These are phyloP conservation scores for Paramecium biaurelia DNA, from an alignment of 73 alveolate species.

Conservation along the genomic window DNA sequence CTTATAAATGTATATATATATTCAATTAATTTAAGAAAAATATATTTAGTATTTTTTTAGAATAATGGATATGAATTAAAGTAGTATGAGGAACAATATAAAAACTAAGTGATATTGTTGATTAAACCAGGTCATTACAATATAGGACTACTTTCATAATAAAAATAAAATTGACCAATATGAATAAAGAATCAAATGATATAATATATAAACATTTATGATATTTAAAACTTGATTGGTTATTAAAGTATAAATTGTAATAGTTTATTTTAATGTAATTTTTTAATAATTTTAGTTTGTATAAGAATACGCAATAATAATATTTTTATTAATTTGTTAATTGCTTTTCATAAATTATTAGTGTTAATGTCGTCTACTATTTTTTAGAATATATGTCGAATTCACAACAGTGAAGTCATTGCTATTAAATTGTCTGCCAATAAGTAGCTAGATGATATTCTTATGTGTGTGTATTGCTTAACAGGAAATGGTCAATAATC, in stretches of 20 bases:
- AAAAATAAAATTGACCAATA: neutral
- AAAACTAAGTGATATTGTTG: neutral
- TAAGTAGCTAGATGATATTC: neutral
- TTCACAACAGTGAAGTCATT: neutral
- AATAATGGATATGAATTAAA: neutral
- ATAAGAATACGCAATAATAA: neutral
- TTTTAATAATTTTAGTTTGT: neutral
- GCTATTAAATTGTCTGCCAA: neutral
- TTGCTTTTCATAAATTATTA: neutral
- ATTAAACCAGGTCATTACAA: slow-evolving; percentile 10
- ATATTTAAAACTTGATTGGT: too few species aligned
- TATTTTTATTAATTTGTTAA: neutral
- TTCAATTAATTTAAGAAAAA: neutral
- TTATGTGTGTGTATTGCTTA: neutral
- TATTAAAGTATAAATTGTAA: neutral
- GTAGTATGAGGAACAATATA: neutral
- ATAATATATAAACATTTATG: neutral
- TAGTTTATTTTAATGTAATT: neutral
- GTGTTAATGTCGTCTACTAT: neutral
- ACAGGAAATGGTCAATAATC: neutral
- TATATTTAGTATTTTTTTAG: neutral
- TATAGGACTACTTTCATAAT: neutral
- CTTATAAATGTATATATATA: neutral
- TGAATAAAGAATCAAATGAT: neutral
- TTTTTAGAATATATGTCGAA: neutral